Evolutionary conservation across 2,329 filamentous ascomycete species (phyloP).

Genomic region (Moelleriella libera): DNA sequence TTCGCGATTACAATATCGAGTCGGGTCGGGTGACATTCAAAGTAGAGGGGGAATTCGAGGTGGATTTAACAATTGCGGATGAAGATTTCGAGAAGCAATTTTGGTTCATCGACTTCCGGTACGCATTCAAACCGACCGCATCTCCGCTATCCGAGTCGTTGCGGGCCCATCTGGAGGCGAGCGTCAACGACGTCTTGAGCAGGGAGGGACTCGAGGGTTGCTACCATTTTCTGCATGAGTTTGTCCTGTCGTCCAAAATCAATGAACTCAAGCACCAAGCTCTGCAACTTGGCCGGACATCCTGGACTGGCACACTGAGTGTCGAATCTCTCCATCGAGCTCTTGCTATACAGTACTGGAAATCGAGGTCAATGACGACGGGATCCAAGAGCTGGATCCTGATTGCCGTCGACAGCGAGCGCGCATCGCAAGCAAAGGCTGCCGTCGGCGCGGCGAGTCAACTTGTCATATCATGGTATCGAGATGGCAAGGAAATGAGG

Average conservation of each 20-base stretch:
- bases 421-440: conserved; percentile 22
- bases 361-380: conserved; percentile 32
- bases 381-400: conserved; percentile 82
- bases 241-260: conserved; percentile 83
- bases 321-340: conserved; percentile 71
- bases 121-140: conserved; percentile 61
- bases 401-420: conserved; percentile 62
- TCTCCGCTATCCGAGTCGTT: conserved; percentile 46
- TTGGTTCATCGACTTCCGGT: conserved; percentile 87
- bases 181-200: conserved; percentile 57
- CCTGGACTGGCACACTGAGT: conserved; percentile 67
- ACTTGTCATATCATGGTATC: conserved; percentile 66
- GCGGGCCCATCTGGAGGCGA: conserved; percentile 51
- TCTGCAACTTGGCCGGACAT: conserved; percentile 47
- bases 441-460: conserved; percentile 34
- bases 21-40: conserved; percentile 85
- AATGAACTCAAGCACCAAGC: conserved; percentile 70
- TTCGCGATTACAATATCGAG: conserved; percentile 63
- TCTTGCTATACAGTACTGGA: conserved; percentile 86
- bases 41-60: conserved; percentile 74
- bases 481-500: conserved; percentile 62
- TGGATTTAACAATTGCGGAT: conserved; percentile 81
- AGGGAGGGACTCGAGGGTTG: conserved; percentile 63
- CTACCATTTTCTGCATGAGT: conserved; percentile 76
- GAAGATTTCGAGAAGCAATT: conserved; percentile 76